Base-by-base conservation (phyloP, 495 filamentous ascomycete genomes). In the Tuber indicum region DNA sequence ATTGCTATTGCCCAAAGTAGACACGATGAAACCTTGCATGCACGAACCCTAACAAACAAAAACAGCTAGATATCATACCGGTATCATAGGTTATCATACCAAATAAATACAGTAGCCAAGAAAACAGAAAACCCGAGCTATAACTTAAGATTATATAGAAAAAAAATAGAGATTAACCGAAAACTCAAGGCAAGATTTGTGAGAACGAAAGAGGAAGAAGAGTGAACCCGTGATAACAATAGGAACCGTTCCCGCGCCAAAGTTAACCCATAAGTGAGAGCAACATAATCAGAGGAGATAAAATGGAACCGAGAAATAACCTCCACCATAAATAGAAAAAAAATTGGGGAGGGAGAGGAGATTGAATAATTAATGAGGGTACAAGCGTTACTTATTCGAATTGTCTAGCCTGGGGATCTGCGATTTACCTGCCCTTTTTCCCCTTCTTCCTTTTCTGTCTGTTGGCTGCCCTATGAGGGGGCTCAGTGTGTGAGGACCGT, bases 221-320 rank as follows among this genome's bases (percentile, higher is more conserved):
- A 49, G 12, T n/a, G 74, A 76, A 73, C 62, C 77, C 70, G 19
- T 49, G 42, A 69, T 79, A 52, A 80, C 71, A 66, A 74, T 41
- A 73, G 73, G 75, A 69, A 66, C 78, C 78, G 52, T 80, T 80
- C 74, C 69, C 76, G 62, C 72, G 72, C 71, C 46, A 74, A 70
- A 76, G 16, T 76, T 52, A 72, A 58, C 74, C 42, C 52, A 44
- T 43, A 72, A 80, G 71, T 75, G n/a, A 62, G 47, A 79, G 44
- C 47, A 43, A 76, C 73, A 73, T 14, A 19, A 16, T 17, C 12
- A 36, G 32, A 36, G 14, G 10, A 66, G 26, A 14, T 32, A 66
- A 66, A 66, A 17, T 66, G 10, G 32, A 66, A 8, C 58, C 2
- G 26, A 26, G n/a, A n/a, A 52, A 52, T 26, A n/a, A n/a, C 0